A percentile compares a stretch with the other conserved stretches of the same genome.
Evolutionary conservation across 2,329 filamentous ascomycete species (phyloP).

Genomic region (Periconia sp.): DNA sequence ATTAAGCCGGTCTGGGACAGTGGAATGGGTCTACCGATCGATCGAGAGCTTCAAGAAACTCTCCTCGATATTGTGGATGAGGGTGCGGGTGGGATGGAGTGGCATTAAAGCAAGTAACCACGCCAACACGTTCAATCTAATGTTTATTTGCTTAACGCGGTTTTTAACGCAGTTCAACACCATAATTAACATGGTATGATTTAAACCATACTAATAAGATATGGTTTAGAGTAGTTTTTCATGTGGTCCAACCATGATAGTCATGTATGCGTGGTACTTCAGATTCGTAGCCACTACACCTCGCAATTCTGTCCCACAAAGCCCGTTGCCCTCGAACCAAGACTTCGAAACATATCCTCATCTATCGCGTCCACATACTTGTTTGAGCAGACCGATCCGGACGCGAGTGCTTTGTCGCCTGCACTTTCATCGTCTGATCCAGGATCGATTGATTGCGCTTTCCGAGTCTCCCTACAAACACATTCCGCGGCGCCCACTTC

Average conservation of each 20-base stretch:
- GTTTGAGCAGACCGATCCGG: slow-evolving; percentile 29
- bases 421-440: background rate
- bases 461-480: slow-evolving; percentile 34
- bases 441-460: background rate
- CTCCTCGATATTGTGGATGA: too few relatives aligned
- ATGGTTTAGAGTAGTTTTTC: too few relatives aligned
- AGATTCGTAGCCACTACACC: slow-evolving; percentile 36
- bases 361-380: slow-evolving; percentile 30
- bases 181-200: too few relatives aligned
- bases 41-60: too few relatives aligned
- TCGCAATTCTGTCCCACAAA: slow-evolving; percentile 39
- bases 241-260: too few relatives aligned
- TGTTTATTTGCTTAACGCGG: too few relatives aligned
- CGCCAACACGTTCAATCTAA: too few relatives aligned
- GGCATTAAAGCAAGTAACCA: too few relatives aligned
- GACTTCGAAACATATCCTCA: slow-evolving; percentile 33
- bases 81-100: too few relatives aligned
- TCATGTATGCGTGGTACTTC: background rate
- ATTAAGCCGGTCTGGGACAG: too few relatives aligned
- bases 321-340: slow-evolving; percentile 32
- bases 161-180: background rate
- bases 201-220: too few relatives aligned
- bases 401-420: slow-evolving; percentile 21
- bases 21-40: too few relatives aligned
- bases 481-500: slow-evolving; percentile 25